Base-by-base conservation (phyloP, 805 yeast genomes). In the Candida mattraensis region DNA sequence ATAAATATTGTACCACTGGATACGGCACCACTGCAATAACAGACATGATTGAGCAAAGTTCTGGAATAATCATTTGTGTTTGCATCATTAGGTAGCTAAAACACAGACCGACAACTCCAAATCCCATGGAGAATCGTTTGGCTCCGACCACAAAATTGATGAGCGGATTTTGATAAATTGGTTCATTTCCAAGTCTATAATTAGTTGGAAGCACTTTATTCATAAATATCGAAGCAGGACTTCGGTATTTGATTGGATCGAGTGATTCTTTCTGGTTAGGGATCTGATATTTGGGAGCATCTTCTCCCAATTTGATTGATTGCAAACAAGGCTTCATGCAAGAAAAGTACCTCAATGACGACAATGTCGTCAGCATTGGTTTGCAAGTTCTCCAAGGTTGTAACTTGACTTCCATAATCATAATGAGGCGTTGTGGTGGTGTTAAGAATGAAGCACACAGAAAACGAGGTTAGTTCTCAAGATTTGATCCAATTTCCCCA, bases 91-190 rank as follows among this genome's bases (percentile, higher is more conserved):
- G 54, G 43, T 81, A 77, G n/a, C 81, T 77, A 13, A 81, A 75
- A 44, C 80, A 77, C 4, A 74, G 53, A 0, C 87, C 87, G 18
- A 78, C 54, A 0, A 72, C 69, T 2, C 79, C 76, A 49, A 81
- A 74, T 17, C 83, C 82, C 7, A 83, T 50, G 3, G 84, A 66
- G 37, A 81, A 64, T 44, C 87, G 58, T 49, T 80, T 83, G 28
- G 81, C 64, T 36, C 80, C 67, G 3, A 84, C 75, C 3, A 82
- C 77, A 38, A 80, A 78, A 30, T 74, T 71, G 6, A 76, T 66
- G 3, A 79, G 67, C 0, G 88, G 87, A 0, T 83, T 77, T 32
- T 68, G 74, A 49, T 84, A 84, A 17, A 84, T 48, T 3, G 89
- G 83, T 41, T 67, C 68, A 48, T 77, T 72, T 3, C 84, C 77